These are phyloP conservation scores for Clarireedia paspali DNA, from an alignment of 2,329 filamentous ascomycete genomes.

Conservation along the genomic window DNA sequence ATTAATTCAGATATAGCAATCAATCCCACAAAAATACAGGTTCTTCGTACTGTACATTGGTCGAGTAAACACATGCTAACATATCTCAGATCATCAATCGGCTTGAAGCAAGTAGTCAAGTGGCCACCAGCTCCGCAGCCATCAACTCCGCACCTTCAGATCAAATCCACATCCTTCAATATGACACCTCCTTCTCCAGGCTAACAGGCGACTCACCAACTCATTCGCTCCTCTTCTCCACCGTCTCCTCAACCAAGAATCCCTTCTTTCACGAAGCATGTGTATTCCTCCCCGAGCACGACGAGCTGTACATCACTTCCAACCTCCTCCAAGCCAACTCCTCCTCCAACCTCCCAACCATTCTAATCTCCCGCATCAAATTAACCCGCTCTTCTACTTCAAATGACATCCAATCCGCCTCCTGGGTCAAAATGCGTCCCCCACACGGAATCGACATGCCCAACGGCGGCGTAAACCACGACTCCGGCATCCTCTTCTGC, in stretches of 20 bases:
- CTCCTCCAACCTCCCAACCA: constrained; percentile 33
- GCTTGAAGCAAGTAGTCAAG: not conserved
- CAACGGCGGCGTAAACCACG: constrained; percentile 19
- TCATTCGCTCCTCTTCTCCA: constrained; percentile 37
- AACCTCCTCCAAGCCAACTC: constrained; percentile 33
- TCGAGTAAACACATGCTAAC: not conserved
- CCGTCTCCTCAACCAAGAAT: constrained; percentile 33
- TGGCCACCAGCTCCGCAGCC: constrained; percentile 9
- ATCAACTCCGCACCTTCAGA: constrained; percentile 14
- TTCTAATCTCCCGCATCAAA: constrained; percentile 39
- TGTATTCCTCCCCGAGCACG: constrained; percentile 33
- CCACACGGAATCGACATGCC: constrained; percentile 32
- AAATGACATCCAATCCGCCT: constrained; percentile 24
- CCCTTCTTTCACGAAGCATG: constrained; percentile 41
- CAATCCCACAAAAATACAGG: constrained; percentile 5
- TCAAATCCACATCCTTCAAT: constrained; percentile 31
- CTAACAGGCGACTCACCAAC: constrained; percentile 30
- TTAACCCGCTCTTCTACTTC: constrained; percentile 12
- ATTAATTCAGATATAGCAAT: constrained; percentile 7
- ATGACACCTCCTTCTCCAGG: constrained; percentile 31
- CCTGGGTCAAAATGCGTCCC: constrained; percentile 29
- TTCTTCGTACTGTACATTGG: not conserved
- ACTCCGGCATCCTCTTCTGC: constrained; percentile 21
- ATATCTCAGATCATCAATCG: not conserved
- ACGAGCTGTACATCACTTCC: constrained; percentile 40